phyloP scores from a whole-genome alignment of 306 rosid genomes.

The Citrullus colocynthis region DNA sequence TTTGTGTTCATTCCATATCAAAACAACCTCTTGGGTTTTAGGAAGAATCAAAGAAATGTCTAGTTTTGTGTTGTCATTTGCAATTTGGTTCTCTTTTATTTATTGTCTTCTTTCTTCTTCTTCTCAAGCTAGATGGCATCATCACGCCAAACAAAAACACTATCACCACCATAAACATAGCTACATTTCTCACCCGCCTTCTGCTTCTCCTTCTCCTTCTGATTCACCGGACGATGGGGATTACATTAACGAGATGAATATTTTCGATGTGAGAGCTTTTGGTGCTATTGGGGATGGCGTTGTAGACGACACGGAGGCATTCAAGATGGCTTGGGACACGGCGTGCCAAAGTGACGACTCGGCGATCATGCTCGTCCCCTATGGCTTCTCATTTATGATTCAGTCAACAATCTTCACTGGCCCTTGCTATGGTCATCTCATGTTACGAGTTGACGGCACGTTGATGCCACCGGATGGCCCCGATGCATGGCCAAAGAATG shows the following conservation, averaged over 20 bases:
- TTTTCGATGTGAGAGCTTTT: slow-evolving; percentile 30
- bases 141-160: background rate
- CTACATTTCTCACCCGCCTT: slow-evolving; percentile 2
- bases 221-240: background rate
- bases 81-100: background rate
- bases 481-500: slow-evolving; percentile 32
- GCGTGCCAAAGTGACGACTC: slow-evolving; percentile 36
- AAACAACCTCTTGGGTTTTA: background rate
- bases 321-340: slow-evolving; percentile 53
- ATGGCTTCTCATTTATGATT: slow-evolving; percentile 26
- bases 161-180: background rate
- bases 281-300: slow-evolving; percentile 59
- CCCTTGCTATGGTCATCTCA: slow-evolving; percentile 22
- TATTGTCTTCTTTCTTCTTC: background rate
- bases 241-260: background rate
- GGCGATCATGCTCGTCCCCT: slow-evolving; percentile 29
- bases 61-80: background rate
- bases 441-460: slow-evolving; percentile 38
- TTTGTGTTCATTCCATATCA: background rate
- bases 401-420: slow-evolving; percentile 33
- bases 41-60: background rate
- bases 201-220: background rate
- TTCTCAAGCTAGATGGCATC: slow-evolving; percentile 6
- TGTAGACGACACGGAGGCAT: slow-evolving; percentile 43
- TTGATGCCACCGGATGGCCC: slow-evolving; percentile 55